Evolutionary conservation across 768 basidiomycete genomes (phyloP).

Genomic region (Lactifluus hygrophoroides): DNA sequence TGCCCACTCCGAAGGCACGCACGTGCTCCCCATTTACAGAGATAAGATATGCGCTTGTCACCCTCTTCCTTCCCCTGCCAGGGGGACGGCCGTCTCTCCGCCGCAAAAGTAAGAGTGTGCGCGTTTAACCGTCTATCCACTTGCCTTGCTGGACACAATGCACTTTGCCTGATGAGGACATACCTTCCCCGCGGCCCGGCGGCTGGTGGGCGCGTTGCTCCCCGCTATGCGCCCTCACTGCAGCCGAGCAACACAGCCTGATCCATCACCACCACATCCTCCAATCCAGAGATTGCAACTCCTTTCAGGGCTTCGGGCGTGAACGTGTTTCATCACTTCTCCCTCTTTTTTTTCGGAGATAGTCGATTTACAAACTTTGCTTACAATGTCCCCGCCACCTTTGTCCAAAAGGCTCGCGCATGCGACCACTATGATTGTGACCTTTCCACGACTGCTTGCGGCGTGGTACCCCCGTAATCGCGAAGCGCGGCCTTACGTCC

Average conservation of each 20-base stretch:
- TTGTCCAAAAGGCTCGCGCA: not conserved
- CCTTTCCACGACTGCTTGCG: too few relatives aligned
- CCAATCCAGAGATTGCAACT: not conserved
- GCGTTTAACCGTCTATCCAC: not conserved
- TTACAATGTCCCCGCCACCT: too few relatives aligned
- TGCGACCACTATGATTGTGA: too few relatives aligned
- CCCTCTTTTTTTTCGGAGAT: not conserved
- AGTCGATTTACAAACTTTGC: too few relatives aligned
- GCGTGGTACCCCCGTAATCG: slow-evolving; percentile 1
- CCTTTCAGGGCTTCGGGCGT: not conserved
- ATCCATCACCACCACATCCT: not conserved
- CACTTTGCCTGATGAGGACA: not conserved
- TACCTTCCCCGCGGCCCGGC: slow-evolving; percentile 1
- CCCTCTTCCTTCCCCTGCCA: not conserved
- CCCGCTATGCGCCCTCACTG: not conserved
- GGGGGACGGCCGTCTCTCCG: not conserved
- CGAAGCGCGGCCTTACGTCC: slow-evolving; percentile 14
- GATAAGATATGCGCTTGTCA: slow-evolving; percentile 5
- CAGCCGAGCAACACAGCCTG: not conserved
- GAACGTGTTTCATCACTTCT: too few relatives aligned
- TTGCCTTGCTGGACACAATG: not conserved
- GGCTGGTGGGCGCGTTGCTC: not conserved
- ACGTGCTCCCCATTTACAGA: not conserved
- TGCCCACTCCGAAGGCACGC: slow-evolving; percentile 2
- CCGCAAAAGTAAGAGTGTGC: not conserved